Evolutionary conservation across 805 yeast species (phyloP), one percentile per base, ranked within the genome.

Genomic region (Metschnikowia lochheadii): DNA sequence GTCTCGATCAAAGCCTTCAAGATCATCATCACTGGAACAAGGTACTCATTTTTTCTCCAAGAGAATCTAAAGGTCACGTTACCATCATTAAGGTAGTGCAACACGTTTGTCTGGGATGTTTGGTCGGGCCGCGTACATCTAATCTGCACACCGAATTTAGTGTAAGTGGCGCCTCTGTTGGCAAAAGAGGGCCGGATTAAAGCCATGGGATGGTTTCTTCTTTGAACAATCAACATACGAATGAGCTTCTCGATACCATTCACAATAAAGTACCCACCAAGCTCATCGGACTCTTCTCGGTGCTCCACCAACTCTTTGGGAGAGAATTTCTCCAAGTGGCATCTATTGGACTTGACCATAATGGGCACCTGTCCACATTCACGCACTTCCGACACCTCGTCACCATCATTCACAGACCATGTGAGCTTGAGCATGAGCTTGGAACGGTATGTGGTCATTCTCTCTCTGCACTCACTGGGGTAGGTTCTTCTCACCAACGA

Each of bases 121-220:
- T 94, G 98, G 70, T 94, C 99, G 3, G 96, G 96, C 66, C 99
- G 83, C 2, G 90, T 97, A 54, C 86, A 82, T 73, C 99, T 83
- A 54, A 94, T 86, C 74, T 91, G 97, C 54, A 94, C 83, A 84
- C 99, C 99, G 60, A 71, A 94, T 53, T 84, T 83, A 38, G 96
- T 76, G 72, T 94, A 94, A 6, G 89, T 72, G 6, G 92, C 86
- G 63, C 99, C 99, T 79, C 99, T 85, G 73, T 90, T 90, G 46
- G 85, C 85, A 64, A 92, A 94, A 10, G 96, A 87, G 33, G 96
- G 95, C 74, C 99, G 89, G 52, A 90, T 85, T 62, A 94, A 83
- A 11, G 98, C 98, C 97, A 94, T 89, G 21, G 98, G 96, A 66
- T 91, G 97, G 68, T 94, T 94, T 70, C 99, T 82, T 69, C 98